Percentiles rank a stretch among this genome's conserved stretches.
Conservation (phyloP, 23 red algal genomes). For the Agarophyton chilense region DNA sequence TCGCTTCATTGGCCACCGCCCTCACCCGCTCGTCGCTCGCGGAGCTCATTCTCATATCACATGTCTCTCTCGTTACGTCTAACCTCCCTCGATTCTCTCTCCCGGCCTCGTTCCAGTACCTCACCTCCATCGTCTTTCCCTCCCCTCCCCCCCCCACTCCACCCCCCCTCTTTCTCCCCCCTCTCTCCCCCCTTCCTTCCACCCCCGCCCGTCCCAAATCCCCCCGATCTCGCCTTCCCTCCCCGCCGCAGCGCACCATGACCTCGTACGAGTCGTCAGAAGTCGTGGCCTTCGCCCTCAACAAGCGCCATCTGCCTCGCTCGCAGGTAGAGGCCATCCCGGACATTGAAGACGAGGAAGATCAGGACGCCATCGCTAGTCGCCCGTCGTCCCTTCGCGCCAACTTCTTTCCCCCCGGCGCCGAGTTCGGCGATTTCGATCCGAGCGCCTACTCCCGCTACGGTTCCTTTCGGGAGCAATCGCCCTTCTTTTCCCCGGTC, state of each 20-base stretch:
- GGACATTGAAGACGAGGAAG: slow-evolving; percentile 58
- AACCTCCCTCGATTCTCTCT: no score
- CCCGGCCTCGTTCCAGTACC: no score
- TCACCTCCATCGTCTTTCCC: not conserved
- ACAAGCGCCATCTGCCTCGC: slow-evolving; percentile 77
- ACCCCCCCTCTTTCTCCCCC: no score
- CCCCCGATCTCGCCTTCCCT: not conserved
- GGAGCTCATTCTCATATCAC: no score
- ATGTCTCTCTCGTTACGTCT: no score
- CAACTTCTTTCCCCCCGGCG: slow-evolving; percentile 75
- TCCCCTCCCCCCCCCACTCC: not conserved
- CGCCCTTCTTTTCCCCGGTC: slow-evolving; percentile 80
- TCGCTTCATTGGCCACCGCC: no score
- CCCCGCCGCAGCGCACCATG: slow-evolving; percentile 5
- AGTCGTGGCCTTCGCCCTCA: slow-evolving; percentile 75
- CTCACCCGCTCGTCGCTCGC: not conserved
- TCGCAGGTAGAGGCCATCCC: slow-evolving; percentile 83
- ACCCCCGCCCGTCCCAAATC: not conserved
- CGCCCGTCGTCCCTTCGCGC: slow-evolving; percentile 71
- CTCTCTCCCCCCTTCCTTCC: not conserved
- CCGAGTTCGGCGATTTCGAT: slow-evolving; percentile 22
- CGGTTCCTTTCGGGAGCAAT: slow-evolving; percentile 53
- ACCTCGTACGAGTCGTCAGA: slow-evolving; percentile 58
- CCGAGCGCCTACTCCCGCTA: slow-evolving; percentile 28
- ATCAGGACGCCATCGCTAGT: not conserved